Evolutionary conservation across 1,139 yeast genomes (phyloP).

Genomic region (Yamadazyma conglobata): DNA sequence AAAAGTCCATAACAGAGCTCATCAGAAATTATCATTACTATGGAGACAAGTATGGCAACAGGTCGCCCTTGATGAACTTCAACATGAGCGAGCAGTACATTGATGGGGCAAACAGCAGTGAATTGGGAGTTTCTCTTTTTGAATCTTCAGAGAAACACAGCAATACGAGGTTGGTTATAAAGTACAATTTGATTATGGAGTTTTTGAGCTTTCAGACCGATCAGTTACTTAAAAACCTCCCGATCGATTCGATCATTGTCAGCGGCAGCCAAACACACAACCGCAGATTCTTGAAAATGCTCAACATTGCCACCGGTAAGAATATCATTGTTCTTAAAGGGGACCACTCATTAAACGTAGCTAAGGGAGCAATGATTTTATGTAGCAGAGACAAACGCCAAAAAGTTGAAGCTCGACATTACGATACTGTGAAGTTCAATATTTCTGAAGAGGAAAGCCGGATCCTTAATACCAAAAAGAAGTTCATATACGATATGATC

Average conservation of each 20-base stretch:
- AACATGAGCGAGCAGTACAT: constrained; percentile 45
- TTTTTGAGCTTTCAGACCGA: constrained; percentile 49
- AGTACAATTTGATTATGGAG: constrained; percentile 46
- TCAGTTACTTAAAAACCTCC: constrained; percentile 26
- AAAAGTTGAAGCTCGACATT: no score
- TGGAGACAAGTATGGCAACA: constrained; percentile 55
- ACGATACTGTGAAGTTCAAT: background rate
- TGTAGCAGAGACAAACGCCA: background rate
- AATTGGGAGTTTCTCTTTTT: constrained; percentile 14
- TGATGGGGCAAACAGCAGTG: constrained; percentile 37
- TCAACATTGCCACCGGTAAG: constrained; percentile 20
- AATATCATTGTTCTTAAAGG: constrained; percentile 19
- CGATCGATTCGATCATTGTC: constrained; percentile 25
- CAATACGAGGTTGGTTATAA: constrained; percentile 23
- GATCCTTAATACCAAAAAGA: constrained; percentile 3
- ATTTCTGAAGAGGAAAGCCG: background rate
- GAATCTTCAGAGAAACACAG: constrained; percentile 1
- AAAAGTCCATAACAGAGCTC: constrained; percentile 26
- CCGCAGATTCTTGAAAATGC: constrained; percentile 32
- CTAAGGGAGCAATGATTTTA: constrained; percentile 14
- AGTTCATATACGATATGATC: constrained; percentile 3
- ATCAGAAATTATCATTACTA: constrained; percentile 41
- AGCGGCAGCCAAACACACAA: constrained; percentile 55
- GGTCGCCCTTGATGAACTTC: constrained; percentile 53
- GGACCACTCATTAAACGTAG: constrained; percentile 14